Conservation (phyloP, 2,329 filamentous ascomycete genomes). For the Paecilomyces sp. region DNA sequence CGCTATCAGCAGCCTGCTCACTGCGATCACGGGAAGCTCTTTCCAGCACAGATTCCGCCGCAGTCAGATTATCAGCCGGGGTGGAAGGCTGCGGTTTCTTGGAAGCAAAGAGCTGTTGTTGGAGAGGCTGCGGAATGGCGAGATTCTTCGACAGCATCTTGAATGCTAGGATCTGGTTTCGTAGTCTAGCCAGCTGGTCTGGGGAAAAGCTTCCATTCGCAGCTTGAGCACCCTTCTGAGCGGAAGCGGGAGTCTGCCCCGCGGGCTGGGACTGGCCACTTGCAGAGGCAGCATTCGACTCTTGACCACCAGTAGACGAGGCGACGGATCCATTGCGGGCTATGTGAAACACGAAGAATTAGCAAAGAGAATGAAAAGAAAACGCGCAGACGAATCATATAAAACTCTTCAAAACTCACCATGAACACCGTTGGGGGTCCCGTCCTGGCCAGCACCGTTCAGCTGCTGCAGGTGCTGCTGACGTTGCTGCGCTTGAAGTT, state of each 20-base stretch:
- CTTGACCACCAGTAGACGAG: slow-evolving; percentile 22
- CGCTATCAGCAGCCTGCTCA: slow-evolving; percentile 21
- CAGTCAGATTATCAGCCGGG: slow-evolving; percentile 25
- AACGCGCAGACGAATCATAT: too few species aligned
- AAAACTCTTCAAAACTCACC: slow-evolving; percentile 32
- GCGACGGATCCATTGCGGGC: slow-evolving; percentile 28
- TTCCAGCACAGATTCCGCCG: slow-evolving; percentile 29
- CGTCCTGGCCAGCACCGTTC: slow-evolving; percentile 28
- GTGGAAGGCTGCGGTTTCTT: slow-evolving; percentile 31
- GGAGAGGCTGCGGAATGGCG: slow-evolving; percentile 68
- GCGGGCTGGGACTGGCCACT: slow-evolving; percentile 13
- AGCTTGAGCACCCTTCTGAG: slow-evolving; percentile 21
- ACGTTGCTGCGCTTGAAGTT: slow-evolving; percentile 36
- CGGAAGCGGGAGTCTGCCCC: slow-evolving; percentile 11
- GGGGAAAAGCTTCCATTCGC: slow-evolving; percentile 59
- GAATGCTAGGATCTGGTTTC: slow-evolving; percentile 85
- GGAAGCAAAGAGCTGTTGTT: slow-evolving; percentile 72
- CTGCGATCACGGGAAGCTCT: slow-evolving; percentile 28
- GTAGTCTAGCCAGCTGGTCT: slow-evolving; percentile 70
- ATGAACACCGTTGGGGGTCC: slow-evolving; percentile 34
- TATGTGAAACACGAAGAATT: slow-evolving; percentile 11
- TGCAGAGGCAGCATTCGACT: slow-evolving; percentile 13
- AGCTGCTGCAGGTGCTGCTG: slow-evolving; percentile 33
- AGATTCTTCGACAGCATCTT: slow-evolving; percentile 83
- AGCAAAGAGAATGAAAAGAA: slow-evolving; percentile 1